Percentiles rank a stretch among this genome's conserved stretches.
These are phyloP conservation scores for Ascochyta koolunga DNA, from an alignment of 2,329 filamentous ascomycete species.

Conservation along the genomic window DNA sequence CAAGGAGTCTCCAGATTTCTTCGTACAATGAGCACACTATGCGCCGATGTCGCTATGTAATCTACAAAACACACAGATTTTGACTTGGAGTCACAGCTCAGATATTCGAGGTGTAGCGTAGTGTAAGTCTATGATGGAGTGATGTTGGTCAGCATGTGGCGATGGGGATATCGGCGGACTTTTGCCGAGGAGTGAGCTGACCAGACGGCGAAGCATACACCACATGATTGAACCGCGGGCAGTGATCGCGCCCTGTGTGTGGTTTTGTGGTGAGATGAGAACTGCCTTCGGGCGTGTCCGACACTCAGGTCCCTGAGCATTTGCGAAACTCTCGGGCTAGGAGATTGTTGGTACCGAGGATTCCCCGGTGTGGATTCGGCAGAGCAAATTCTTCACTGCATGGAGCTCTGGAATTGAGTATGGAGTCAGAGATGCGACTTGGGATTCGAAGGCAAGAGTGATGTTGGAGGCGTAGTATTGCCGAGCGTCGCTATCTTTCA, in stretches of 20 bases:
- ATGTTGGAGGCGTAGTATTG: neutral
- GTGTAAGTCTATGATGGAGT: constrained; percentile 1
- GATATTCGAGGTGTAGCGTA: neutral
- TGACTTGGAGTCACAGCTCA: constrained; percentile 2
- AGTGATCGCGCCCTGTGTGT: constrained; percentile 4
- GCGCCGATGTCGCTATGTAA: constrained; percentile 14
- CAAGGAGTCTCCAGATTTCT: constrained; percentile 5
- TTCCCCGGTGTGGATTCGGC: constrained; percentile 15
- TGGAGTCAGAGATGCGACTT: constrained; percentile 1
- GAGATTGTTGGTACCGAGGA: constrained; percentile 12
- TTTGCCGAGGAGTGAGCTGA: constrained; percentile 8
- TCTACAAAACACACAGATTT: constrained; percentile 9
- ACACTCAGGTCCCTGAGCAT: constrained; percentile 2
- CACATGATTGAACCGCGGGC: neutral
- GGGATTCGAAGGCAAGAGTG: neutral
- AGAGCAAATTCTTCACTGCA: constrained; percentile 16
- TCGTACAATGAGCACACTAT: constrained; percentile 8
- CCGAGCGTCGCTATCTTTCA: constrained; percentile 8
- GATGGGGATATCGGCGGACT: constrained; percentile 6
- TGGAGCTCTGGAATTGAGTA: neutral
- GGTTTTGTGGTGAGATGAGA: constrained; percentile 13
- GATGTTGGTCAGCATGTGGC: constrained; percentile 17
- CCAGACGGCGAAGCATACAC: constrained; percentile 2
- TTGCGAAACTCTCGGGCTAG: constrained; percentile 3
- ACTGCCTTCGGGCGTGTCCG: constrained; percentile 11